Base-by-base conservation (phyloP, 495 filamentous ascomycete genomes). In the Pyronema domesticum region DNA sequence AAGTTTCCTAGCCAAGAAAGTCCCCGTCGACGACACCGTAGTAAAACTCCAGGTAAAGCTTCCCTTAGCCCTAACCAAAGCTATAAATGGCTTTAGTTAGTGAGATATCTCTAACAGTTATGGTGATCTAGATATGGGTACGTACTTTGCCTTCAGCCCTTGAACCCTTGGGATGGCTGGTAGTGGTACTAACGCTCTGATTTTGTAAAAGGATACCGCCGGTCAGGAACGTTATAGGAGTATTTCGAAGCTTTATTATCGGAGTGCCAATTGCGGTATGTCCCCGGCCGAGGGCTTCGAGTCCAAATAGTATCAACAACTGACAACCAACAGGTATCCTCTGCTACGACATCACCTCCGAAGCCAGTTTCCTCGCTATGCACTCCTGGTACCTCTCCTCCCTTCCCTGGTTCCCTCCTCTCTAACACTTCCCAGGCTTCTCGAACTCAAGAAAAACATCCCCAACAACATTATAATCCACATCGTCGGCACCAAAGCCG, bases 151-250 rank as follows among this genome's bases (percentile, higher is more conserved):
- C 48, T 37, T 30, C 23, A 30, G 5, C 23, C 23, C 23, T 30
- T 30, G 23, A 30, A 1, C 23, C 23, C 23, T 5, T 30, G 5
- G 23, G 23, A 30, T 30, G 23, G 5, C 23, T 30, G 23, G 23
- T 5, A 2, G 2, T 30, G 23, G 23, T 30, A 30, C 23, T 30
- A 30, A 30, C 1, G 23, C 23, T 2, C 23, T 30, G 23, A 1
- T 30, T 5, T 30, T 30, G 1, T n/a, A 33, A 36, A 11, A 53
- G 46, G 63, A 66, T 53, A 66, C 64, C 57, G 91, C 89, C 48
- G 91, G 91, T 44, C 91, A 95, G 62, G 91, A 98, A 72, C 80
- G 91, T 10, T 98, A 95, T 67, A 82, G 91, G 55, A 83, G 79
- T 23, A 95, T 98, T 54, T 91, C 86, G 10, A 80, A 86, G 30